Base-by-base conservation (phyloP, 495 filamentous ascomycete genomes). In the Penicillium robsamsonii region DNA sequence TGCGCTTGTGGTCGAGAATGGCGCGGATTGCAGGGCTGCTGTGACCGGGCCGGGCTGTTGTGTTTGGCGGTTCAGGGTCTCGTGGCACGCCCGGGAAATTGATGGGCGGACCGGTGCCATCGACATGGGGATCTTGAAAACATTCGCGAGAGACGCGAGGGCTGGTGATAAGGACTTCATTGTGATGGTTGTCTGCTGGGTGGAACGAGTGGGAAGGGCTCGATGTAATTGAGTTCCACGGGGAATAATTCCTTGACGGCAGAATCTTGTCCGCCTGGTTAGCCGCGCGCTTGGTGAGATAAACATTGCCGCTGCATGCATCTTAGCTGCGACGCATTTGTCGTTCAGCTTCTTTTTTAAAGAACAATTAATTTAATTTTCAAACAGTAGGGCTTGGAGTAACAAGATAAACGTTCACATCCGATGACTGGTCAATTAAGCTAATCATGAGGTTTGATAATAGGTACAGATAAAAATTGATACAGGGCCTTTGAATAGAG, bases 1-100 rank as follows among this genome's bases (percentile, higher is more conserved):
- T 30, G 71, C 50, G 42, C 65, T 61, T 31, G 76, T 75, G 5
- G 78, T 78, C 10, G 78, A 79, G 64, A 81, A 81, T 10, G 68
- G 56, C 1, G 68, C 58, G 37, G 65, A 62, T 61, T 72, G 70
- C 47, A 69, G 56, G 60, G 67, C 65, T 27, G 63, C 60, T 48
- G 66, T 67, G 53, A 66, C 58, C 29, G 67, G 60, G 24, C 65
- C 58, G 33, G 52, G 56, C 65, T 64, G 63, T 65, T 53, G 55
- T 64, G 60, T 50, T 63, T 59, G 61, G 38, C 64, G 60, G 41
- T 56, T 48, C 42, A 70, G 55, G 53, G 60, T 59, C 46, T 69
- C 66, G 43, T 69, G 67, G 63, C 64, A 67, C 46, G 57, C 53
- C n/a, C 59, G 62, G 42, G 52, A 57, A 18, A 70, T 57, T 20